A percentile compares a stretch with the other conserved stretches of the same genome.
Conservation (phyloP, 345 rosid genomes). For the Aegle marmelos region DNA sequence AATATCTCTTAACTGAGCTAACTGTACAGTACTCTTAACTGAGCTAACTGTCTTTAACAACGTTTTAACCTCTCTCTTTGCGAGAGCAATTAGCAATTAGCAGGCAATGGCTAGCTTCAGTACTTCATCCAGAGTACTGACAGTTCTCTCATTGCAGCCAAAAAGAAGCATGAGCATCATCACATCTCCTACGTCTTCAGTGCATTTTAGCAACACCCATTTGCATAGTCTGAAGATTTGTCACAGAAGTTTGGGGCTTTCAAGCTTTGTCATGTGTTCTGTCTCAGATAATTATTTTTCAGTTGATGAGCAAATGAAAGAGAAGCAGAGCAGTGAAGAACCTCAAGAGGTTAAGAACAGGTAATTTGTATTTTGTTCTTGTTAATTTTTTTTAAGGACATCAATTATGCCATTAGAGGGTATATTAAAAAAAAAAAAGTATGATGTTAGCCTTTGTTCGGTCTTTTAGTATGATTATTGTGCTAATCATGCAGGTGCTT, state of each 20-base stretch:
- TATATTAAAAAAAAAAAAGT: too few species aligned
- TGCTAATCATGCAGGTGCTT: not conserved
- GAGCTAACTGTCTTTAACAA: too few species aligned
- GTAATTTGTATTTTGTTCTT: slow-evolving; percentile 23
- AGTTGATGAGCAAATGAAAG: slow-evolving; percentile 5
- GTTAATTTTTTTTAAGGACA: not conserved
- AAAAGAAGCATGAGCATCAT: not conserved
- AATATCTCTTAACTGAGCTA: too few species aligned
- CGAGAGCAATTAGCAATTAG: not conserved
- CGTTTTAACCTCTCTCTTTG: not conserved
- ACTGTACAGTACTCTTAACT: too few species aligned
- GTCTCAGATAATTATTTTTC: slow-evolving; percentile 7
- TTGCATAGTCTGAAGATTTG: slow-evolving; percentile 19
- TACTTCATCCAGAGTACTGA: slow-evolving; percentile 19
- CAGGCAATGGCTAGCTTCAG: slow-evolving; percentile 25
- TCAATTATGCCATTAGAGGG: too few species aligned
- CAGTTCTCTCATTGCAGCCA: not conserved
- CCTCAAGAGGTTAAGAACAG: slow-evolving; percentile 42
- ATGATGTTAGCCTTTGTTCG: too few species aligned
- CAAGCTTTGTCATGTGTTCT: slow-evolving; percentile 20
- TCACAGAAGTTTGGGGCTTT: slow-evolving; percentile 7
- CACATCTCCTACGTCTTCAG: not conserved
- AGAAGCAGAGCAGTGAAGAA: slow-evolving; percentile 4
- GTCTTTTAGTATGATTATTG: too few species aligned
- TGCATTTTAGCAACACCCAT: slow-evolving; percentile 14